These are phyloP conservation scores for Tolypocladium tundrense DNA, from an alignment of 2,329 filamentous ascomycete species.

Conservation along the genomic window DNA sequence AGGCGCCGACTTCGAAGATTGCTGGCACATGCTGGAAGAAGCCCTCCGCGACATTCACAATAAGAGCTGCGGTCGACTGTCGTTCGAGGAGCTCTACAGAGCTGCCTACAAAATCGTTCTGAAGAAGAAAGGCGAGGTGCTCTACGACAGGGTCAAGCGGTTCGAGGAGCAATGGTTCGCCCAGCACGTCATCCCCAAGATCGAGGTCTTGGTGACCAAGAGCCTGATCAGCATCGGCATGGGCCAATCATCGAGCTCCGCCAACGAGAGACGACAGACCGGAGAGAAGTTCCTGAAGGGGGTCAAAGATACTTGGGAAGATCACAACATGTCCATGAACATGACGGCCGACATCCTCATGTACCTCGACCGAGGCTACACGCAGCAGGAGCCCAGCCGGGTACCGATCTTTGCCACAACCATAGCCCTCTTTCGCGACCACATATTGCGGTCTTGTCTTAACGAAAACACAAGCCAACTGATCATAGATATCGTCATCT, in stretches of 20 bases:
- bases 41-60: constrained; percentile 83
- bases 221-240: constrained; percentile 54
- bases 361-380: constrained; percentile 89
- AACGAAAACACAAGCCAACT: constrained; percentile 31
- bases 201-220: constrained; percentile 60
- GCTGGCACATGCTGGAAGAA: constrained; percentile 66
- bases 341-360: constrained; percentile 96
- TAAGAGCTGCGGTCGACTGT: constrained; percentile 80
- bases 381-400: constrained; percentile 51
- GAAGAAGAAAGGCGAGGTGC: constrained; percentile 69
- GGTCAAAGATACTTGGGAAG: constrained; percentile 71
- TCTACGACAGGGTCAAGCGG: constrained; percentile 71
- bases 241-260: constrained; percentile 49
- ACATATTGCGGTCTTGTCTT: constrained; percentile 59
- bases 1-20: constrained; percentile 70
- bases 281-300: constrained; percentile 76
- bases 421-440: constrained; percentile 80
- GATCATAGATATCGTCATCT: constrained; percentile 68
- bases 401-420: constrained; percentile 75
- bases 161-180: constrained; percentile 79
- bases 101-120: constrained; percentile 90
- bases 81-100: constrained; percentile 92
- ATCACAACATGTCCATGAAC: constrained; percentile 86
- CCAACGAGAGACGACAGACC: constrained; percentile 66
- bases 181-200: constrained; percentile 58